phyloP scores from a whole-genome alignment of 1,284 basidiomycete species.

The Ganoderma resinaceum region DNA sequence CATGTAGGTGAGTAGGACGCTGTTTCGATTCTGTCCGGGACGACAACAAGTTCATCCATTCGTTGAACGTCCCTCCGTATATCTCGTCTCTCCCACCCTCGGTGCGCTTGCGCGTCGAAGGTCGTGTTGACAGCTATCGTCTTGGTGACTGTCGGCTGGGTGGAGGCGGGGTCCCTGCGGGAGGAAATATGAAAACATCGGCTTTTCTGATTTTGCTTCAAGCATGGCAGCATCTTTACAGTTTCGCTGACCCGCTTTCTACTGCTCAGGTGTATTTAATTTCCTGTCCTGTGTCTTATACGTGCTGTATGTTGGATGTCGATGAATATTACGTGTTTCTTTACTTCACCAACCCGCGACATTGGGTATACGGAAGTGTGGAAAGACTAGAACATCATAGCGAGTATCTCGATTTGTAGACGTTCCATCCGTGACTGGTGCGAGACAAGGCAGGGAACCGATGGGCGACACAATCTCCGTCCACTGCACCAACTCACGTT shows the following conservation, averaged over 20 bases:
- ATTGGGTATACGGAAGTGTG: not conserved
- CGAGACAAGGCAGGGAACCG: too few relatives aligned
- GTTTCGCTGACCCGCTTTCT: not conserved
- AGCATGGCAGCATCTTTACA: not conserved
- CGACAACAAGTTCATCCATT: slow-evolving; percentile 87
- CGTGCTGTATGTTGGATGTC: not conserved
- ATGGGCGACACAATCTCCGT: too few relatives aligned
- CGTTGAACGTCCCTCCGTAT: slow-evolving; percentile 64
- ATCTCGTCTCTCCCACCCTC: slow-evolving; percentile 44
- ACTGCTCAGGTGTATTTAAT: not conserved
- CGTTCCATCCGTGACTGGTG: too few relatives aligned
- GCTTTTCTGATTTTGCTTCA: slow-evolving; percentile 65
- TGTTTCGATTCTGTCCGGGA: slow-evolving; percentile 38
- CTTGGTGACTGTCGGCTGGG: slow-evolving; percentile 54
- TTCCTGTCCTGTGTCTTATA: not conserved
- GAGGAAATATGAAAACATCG: slow-evolving; percentile 68
- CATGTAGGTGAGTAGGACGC: slow-evolving; percentile 34
- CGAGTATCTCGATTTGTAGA: too few relatives aligned
- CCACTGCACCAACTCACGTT: too few relatives aligned
- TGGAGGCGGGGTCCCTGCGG: slow-evolving; percentile 37
- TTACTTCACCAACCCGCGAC: not conserved
- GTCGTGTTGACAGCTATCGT: slow-evolving; percentile 51
- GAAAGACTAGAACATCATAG: not conserved
- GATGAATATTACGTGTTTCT: not conserved
- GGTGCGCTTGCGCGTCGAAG: slow-evolving; percentile 33